phyloP scores from a whole-genome alignment of 2,329 filamentous ascomycete species.

The Diaporthe vexans region DNA sequence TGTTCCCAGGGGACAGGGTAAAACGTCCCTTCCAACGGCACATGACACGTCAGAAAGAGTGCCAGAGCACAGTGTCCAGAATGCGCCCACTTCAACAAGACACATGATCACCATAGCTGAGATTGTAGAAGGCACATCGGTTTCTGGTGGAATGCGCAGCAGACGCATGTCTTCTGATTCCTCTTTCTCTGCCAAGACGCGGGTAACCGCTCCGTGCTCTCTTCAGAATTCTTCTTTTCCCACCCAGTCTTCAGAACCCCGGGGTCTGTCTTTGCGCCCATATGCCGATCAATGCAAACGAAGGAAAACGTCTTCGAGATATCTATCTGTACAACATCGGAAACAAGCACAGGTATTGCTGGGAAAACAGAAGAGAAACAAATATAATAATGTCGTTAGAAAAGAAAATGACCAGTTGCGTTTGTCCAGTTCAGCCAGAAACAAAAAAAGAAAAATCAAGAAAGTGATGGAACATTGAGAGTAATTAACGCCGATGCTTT shows the following conservation, averaged over 20 bases:
- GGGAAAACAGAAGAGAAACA: not conserved
- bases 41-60: too few species aligned
- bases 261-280: not conserved
- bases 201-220: constrained; percentile 9
- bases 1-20: not conserved
- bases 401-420: constrained; percentile 13
- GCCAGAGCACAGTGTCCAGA: too few species aligned
- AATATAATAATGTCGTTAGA: constrained; percentile 24
- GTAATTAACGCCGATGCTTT: constrained; percentile 25
- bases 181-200: constrained; percentile 4
- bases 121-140: not conserved
- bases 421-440: constrained; percentile 26
- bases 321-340: constrained; percentile 28
- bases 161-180: constrained; percentile 13
- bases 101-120: not conserved
- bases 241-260: not conserved
- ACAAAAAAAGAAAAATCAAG: not conserved
- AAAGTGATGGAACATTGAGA: constrained; percentile 11
- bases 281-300: constrained; percentile 24
- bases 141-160: not conserved
- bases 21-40: not conserved
- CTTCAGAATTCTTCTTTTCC: constrained; percentile 3
- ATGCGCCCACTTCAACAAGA: not conserved
- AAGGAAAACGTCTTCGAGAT: constrained; percentile 20
- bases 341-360: constrained; percentile 4